Percentiles rank a stretch among this genome's conserved stretches.
These are phyloP conservation scores for Hydrangea macrophylla DNA, from an alignment of 148 eudicot genomes.

Conservation along the genomic window DNA sequence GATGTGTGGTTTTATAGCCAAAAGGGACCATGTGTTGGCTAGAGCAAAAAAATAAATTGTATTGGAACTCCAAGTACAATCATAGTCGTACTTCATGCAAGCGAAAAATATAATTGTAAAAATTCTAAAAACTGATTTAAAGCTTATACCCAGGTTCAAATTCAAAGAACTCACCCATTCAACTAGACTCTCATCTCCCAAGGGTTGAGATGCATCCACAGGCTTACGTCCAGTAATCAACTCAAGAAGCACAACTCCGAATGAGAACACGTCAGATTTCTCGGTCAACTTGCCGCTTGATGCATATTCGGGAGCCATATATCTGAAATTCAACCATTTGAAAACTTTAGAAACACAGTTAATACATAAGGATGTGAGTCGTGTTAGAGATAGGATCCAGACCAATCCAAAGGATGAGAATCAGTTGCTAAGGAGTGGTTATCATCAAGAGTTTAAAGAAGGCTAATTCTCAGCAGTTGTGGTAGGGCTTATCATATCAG, in stretches of 20 bases:
- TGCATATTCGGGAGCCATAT: constrained; percentile 98
- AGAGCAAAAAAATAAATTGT: neutral
- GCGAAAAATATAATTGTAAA: neutral
- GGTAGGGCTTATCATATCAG: too few species aligned
- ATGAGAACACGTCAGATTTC: constrained; percentile 89
- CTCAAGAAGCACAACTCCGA: constrained; percentile 93
- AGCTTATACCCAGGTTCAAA: neutral
- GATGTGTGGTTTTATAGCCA: neutral
- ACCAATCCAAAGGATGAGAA: too few species aligned
- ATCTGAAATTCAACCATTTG: constrained; percentile 42
- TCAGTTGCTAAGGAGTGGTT: too few species aligned
- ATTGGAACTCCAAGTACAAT: neutral
- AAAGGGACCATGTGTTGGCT: neutral
- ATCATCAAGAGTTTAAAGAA: too few species aligned
- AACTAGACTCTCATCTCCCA: constrained; percentile 82
- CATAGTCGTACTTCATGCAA: neutral
- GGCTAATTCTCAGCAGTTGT: too few species aligned
- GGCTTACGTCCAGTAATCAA: constrained; percentile 88
- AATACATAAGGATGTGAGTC: neutral
- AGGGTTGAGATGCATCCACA: constrained; percentile 71
- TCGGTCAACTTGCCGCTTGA: constrained; percentile 90
- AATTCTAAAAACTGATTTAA: neutral
- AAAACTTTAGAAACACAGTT: constrained; percentile 1
- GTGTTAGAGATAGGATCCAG: too few species aligned
- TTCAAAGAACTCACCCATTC: constrained; percentile 69